Evolutionary conservation across 2,329 filamentous ascomycete species (phyloP).

Genomic region (Epichloe elymi): DNA sequence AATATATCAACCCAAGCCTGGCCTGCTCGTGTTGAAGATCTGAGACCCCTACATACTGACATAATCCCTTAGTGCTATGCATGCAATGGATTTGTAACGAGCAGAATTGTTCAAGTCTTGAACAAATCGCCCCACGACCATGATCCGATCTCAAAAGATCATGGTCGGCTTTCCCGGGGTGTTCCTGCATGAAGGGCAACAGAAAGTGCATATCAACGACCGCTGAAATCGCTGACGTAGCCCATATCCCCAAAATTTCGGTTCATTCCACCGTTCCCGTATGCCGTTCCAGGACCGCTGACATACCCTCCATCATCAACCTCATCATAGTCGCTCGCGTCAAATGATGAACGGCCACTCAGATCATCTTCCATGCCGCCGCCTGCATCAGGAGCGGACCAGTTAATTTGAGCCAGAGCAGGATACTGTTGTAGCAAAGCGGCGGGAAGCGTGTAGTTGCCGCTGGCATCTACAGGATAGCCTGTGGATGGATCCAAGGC

Average conservation of each 20-base stretch:
- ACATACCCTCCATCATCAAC: slow-evolving; percentile 59
- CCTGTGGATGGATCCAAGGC: slow-evolving; percentile 47
- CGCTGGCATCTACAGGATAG: slow-evolving; percentile 41
- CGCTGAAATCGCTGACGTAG: slow-evolving; percentile 38
- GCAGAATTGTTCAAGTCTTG: too few relatives aligned
- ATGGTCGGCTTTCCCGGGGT: background rate
- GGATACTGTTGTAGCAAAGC: slow-evolving; percentile 87
- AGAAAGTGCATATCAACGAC: slow-evolving; percentile 10
- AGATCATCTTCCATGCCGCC: slow-evolving; percentile 62
- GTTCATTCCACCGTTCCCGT: slow-evolving; percentile 40
- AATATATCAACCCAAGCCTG: too few relatives aligned
- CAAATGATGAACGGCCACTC: slow-evolving; percentile 71
- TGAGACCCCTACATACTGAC: too few relatives aligned
- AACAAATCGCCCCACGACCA: background rate
- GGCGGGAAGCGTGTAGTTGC: slow-evolving; percentile 62
- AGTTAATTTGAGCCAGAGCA: slow-evolving; percentile 79
- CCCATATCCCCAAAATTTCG: slow-evolving; percentile 42
- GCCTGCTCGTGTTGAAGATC: too few relatives aligned
- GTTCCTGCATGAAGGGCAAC: background rate
- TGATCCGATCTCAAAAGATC: too few relatives aligned
- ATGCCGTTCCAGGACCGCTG: slow-evolving; percentile 47
- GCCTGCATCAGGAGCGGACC: slow-evolving; percentile 53
- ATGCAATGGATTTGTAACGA: too few relatives aligned
- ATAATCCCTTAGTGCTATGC: too few relatives aligned
- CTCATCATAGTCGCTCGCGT: slow-evolving; percentile 66